These are phyloP conservation scores for Peronospora tabacina DNA, from an alignment of 352 stramenopile genomes.

Conservation along the genomic window DNA sequence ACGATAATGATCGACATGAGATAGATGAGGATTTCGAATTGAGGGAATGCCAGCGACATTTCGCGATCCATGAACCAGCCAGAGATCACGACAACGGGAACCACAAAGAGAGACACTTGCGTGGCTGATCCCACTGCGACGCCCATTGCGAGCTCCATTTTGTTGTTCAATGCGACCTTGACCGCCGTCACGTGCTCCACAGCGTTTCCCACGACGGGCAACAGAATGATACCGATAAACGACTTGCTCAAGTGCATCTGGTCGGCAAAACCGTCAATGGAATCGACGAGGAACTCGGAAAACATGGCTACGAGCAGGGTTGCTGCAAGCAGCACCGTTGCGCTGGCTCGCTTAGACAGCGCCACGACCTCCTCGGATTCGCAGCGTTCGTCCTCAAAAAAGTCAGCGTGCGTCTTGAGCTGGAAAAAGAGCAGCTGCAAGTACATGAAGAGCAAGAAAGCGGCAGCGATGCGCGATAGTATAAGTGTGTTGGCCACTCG, in stretches of 20 bases:
- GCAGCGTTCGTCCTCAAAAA: slow-evolving; percentile 74
- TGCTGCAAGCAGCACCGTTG: slow-evolving; percentile 70
- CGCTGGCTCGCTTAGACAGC: slow-evolving; percentile 72
- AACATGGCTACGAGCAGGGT: slow-evolving; percentile 90
- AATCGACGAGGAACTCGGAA: slow-evolving; percentile 89
- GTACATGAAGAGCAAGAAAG: slow-evolving; percentile 90
- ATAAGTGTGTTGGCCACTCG: slow-evolving; percentile 59
- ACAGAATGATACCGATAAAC: slow-evolving; percentile 91
- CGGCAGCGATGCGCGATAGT: slow-evolving; percentile 70
- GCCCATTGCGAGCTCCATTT: slow-evolving; percentile 98
- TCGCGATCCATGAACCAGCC: slow-evolving; percentile 90
- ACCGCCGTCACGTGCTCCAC: slow-evolving; percentile 97
- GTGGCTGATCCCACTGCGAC: slow-evolving; percentile 96
- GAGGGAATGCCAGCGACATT: slow-evolving; percentile 95
- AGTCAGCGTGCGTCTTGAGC: slow-evolving; percentile 89
- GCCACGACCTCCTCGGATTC: slow-evolving; percentile 63
- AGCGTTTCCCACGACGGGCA: slow-evolving; percentile 97
- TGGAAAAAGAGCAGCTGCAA: slow-evolving; percentile 94
- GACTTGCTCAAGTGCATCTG: slow-evolving; percentile 73
- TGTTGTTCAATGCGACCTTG: slow-evolving; percentile 94
- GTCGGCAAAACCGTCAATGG: slow-evolving; percentile 69
- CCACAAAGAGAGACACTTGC: slow-evolving; percentile 96
- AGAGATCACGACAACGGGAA: slow-evolving; percentile 91
- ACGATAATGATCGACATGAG: slow-evolving; percentile 95
- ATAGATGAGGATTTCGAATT: slow-evolving; percentile 95